Evolutionary conservation across 805 yeast species (phyloP).

Genomic region (Nakazawaea ernobii): DNA sequence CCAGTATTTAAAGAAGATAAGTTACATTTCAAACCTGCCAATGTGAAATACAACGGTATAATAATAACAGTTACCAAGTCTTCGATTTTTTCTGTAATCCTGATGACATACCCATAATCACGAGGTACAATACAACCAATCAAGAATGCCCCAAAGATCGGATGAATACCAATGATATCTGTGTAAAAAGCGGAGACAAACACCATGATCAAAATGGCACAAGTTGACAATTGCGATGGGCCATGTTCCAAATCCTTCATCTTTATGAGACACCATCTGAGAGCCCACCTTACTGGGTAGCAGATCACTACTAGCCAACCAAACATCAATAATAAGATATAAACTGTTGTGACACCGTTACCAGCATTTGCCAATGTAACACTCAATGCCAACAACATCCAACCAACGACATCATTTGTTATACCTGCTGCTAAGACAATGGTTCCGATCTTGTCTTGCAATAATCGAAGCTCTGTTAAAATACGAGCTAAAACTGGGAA

Average conservation of each 20-base stretch:
- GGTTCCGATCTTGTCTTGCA: constrained; percentile 66
- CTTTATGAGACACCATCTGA: constrained; percentile 38
- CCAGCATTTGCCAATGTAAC: constrained; percentile 73
- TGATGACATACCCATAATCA: constrained; percentile 66
- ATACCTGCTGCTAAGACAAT: constrained; percentile 81
- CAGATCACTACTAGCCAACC: constrained; percentile 65
- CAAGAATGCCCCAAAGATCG: constrained; percentile 81
- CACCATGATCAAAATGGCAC: constrained; percentile 48
- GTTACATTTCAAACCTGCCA: constrained; percentile 70
- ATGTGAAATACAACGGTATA: constrained; percentile 74
- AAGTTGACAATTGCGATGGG: constrained; percentile 58
- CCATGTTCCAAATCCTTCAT: constrained; percentile 53
- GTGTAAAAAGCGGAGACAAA: constrained; percentile 72
- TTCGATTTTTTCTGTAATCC: constrained; percentile 68
- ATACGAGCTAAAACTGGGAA: constrained; percentile 81
- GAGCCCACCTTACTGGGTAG: constrained; percentile 47
- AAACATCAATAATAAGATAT: constrained; percentile 56
- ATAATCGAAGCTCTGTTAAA: constrained; percentile 62
- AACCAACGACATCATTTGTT: constrained; percentile 71
- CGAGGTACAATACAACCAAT: constrained; percentile 73
- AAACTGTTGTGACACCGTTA: constrained; percentile 62
- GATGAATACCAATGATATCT: constrained; percentile 80
- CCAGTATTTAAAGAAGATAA: constrained; percentile 60
- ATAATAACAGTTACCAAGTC: constrained; percentile 67
- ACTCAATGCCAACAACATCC: constrained; percentile 73